Base-by-base conservation (phyloP, 148 eudicot species). In the Camellia japonica region DNA sequence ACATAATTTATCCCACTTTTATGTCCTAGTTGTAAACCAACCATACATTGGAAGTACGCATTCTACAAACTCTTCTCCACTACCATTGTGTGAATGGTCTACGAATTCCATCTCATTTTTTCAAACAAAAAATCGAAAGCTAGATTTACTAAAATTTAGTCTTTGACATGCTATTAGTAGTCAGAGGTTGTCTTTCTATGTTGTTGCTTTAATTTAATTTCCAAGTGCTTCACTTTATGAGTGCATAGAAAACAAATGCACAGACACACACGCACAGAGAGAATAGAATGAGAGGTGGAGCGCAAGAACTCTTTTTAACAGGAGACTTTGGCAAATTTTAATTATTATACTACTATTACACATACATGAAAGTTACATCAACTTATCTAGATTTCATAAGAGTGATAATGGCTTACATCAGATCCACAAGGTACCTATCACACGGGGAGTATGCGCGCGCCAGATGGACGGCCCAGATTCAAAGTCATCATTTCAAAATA, bases 401-500 rank as follows among this genome's bases (percentile, higher is more conserved):
- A 20, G 20, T 69, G 52, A 80, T 83, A 85, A 87, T 92, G 93
- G 92, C 88, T 89, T 82, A 87, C 91, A 80, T 90, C 91, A 92
- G 66, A 59, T 76, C 47, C 85, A 65, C 78, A 85, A 88, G 80
- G 82, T 81, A 85, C 82, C 87, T 81, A 84, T 89, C 82, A 86
- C 47, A 83, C 79, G 77, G 47, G 5, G 67, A 52, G 76, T 68
- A 83, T 64, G 87, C 84, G 87, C 74, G 75, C 73, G 66, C 82
- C 90, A 91, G 83, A 88, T 86, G 95, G 82, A 87, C 82, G 92
- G 90, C 85, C 82, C 76, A 58, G 89, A 91, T 87, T 87, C 82
- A 76, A 69, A 60, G 64, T 80, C 78, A 81, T 47, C 67, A 87
- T 74, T 55, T 82, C 78, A 82, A 80, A 84, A 67, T 68, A 71